Evolutionary conservation across 805 yeast species (phyloP), one percentile per base, ranked within the genome.

Genomic region (Komagataella pastoris): DNA sequence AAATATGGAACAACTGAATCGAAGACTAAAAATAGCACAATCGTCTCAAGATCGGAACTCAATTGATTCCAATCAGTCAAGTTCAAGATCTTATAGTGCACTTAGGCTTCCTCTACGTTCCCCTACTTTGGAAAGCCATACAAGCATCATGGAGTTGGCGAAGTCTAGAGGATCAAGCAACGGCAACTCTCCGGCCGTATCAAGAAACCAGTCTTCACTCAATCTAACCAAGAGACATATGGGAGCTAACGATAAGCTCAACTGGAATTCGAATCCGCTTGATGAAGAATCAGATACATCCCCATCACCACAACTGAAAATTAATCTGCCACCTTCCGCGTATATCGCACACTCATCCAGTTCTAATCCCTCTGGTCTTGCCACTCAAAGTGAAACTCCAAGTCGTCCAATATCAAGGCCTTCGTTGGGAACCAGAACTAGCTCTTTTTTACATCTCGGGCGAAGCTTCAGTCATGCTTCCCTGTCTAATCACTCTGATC

Each of bases 121-220:
- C 12, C 23, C 47, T 5, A 36, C 44, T 17, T 24, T 21, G 8
- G 54, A 55, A 14, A 55, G 54, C 36, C 54, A 58, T 44, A 50
- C 53, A 10, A 44, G 62, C n/a, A 50, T 63, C 0, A 51, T 56
- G 17, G 64, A 59, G 4, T 50, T 63, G 45, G 64, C 64, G n/a
- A 62, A 57, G 51, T 63, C 66, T 23, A 53, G 66, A 46, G 67
- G 65, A n/a, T 64, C 68, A 3, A 64, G 67, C 1, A 30, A 53
- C 10, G 57, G 54, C 49, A 62, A 76, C 3, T 74, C 80, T 3
- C 78, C 76, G 1, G 59, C 69, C 0, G 51, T 56, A 6, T 71
- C 76, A 0, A 59, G 75, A 52, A 66, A 63, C 53, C 69, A 63
- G 7, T 71, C 75, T 2, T 52, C 63, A 3, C 59, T 65, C 7